Conservation (phyloP, 306 rosid genomes). For the Sphenostylis stenocarpa region DNA sequence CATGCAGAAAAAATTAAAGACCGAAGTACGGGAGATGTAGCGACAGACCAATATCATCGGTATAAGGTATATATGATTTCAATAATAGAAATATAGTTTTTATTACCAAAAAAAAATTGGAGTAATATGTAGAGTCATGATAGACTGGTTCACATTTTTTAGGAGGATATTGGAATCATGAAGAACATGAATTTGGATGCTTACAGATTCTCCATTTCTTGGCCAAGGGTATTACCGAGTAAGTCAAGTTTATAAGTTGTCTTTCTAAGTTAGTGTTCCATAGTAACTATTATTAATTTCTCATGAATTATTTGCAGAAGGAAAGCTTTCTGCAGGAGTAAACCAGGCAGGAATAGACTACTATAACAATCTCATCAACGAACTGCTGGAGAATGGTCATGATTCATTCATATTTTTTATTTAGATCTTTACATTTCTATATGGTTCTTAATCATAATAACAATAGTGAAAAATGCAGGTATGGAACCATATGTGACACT, state of each 20-base stretch:
- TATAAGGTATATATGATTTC: constrained; percentile 37
- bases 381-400: constrained; percentile 53
- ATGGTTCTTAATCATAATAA: neutral
- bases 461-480: too few relatives aligned
- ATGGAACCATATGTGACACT: too few relatives aligned
- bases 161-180: constrained; percentile 64
- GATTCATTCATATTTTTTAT: neutral
- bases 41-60: constrained; percentile 45
- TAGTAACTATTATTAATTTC: too few relatives aligned
- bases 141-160: too few relatives aligned
- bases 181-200: constrained; percentile 65
- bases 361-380: constrained; percentile 58
- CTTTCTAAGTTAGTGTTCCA: neutral
- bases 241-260: constrained; percentile 14
- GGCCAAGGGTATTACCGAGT: constrained; percentile 65
- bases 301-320: too few relatives aligned
- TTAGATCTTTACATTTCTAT: neutral
- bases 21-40: constrained; percentile 41
- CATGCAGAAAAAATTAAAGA: constrained; percentile 49
- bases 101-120: neutral
- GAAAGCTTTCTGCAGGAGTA: too few relatives aligned
- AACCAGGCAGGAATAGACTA: constrained; percentile 50
- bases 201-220: constrained; percentile 43
- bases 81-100: neutral
- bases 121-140: too few relatives aligned